Conservation (phyloP, 148 eudicot species). For the Cornus florida region DNA sequence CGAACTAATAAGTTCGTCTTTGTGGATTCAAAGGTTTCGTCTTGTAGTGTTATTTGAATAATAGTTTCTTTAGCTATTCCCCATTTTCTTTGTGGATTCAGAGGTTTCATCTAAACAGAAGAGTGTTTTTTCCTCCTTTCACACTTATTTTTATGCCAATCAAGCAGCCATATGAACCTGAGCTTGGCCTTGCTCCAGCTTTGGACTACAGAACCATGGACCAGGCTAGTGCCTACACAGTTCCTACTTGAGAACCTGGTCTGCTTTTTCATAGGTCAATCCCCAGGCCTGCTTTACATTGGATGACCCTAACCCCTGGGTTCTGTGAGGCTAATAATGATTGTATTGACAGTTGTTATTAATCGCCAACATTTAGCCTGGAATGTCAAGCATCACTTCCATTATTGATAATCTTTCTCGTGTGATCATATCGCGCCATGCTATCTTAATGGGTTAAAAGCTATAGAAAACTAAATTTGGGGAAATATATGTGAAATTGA, state of each 20-base stretch:
- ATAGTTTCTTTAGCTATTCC: background rate
- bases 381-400: background rate
- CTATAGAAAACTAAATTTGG: background rate
- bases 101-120: background rate
- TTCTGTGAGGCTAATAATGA: background rate
- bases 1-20: no score
- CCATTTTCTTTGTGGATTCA: background rate
- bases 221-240: background rate
- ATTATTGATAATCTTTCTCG: background rate
- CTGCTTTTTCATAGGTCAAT: background rate
- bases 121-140: background rate
- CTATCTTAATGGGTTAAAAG: background rate
- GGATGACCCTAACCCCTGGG: background rate
- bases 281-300: background rate
- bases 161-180: background rate
- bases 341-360: background rate
- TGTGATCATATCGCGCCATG: background rate
- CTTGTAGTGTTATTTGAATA: background rate
- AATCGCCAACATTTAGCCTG: background rate
- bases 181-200: background rate
- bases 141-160: background rate
- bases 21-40: no score
- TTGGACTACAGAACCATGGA: background rate
- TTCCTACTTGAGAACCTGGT: background rate
- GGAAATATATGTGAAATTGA: slow-evolving; percentile 1